Evolutionary conservation across 305 asterid genomes (phyloP).

Genomic region (Solanum chacoense): DNA sequence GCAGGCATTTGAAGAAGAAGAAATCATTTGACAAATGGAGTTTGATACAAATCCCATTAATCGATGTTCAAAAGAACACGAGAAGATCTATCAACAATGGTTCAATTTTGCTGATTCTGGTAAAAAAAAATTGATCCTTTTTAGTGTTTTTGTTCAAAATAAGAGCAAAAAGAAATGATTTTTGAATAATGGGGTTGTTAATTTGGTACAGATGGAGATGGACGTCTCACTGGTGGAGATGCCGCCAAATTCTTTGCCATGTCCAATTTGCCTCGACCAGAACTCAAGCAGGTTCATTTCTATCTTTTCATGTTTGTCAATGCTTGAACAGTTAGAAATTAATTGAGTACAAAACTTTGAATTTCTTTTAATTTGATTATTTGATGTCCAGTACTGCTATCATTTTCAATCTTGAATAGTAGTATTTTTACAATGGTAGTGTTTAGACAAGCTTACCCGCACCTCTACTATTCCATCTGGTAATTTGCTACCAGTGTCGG

Average conservation of each 20-base stretch:
- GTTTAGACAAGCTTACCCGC: background rate
- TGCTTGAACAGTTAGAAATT: background rate
- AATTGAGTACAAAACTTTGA: background rate
- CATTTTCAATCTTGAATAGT: background rate
- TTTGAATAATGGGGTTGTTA: background rate
- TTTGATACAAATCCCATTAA: constrained; percentile 65
- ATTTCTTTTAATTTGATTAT: background rate
- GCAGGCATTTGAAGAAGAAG: background rate
- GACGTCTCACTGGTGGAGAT: constrained; percentile 70
- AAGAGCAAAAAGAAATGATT: background rate
- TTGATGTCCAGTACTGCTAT: background rate
- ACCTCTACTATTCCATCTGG: background rate
- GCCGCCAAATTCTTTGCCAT: constrained; percentile 69
- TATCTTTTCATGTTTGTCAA: background rate
- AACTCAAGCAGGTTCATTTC: constrained; percentile 55
- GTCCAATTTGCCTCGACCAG: constrained; percentile 75
- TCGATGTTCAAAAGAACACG: constrained; percentile 71
- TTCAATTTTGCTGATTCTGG: constrained; percentile 80
- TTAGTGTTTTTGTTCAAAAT: background rate
- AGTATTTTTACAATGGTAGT: background rate
- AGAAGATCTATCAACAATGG: constrained; percentile 79
- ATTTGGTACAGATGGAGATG: constrained; percentile 62
- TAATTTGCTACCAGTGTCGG: no score
- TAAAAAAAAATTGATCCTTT: background rate
- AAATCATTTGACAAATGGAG: constrained; percentile 38